Base-by-base conservation (phyloP, 192 early-diverging fungal species). In the Entomortierella parvispora region DNA sequence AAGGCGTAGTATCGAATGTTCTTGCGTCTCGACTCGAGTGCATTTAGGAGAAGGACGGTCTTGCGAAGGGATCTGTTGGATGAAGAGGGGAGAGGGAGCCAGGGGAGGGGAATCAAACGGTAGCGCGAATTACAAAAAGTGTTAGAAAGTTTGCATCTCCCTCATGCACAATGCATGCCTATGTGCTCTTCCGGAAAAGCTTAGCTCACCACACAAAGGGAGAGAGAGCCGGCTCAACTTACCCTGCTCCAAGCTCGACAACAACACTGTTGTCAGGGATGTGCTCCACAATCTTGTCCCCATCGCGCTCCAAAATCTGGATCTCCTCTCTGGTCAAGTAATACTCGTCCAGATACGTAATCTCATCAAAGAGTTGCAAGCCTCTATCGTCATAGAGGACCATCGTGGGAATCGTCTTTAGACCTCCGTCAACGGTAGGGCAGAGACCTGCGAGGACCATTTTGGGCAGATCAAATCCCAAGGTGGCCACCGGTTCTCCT, bases 241-340 rank as follows among this genome's bases (percentile, higher is more conserved):
- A 92, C 90, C 96, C 96, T 53, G 91, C 90, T 29, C 96, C 96
- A 2, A 98, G 86, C 71, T 98, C 96, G 48, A 98, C 86, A 33
- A 97, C 69, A 26, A 90, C 86, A 54, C 87, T 89, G 65, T 85
- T 89, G 46, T 93, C 84, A 1, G 84, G 79, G 15, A 94, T 87
- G 28, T 91, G 75, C 15, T 81, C 83, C 1, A 84, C 80, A 61
- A 98, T 86, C 43, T 88, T 84, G 33, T 86, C 81, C 6, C 82
- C 87, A 23, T 89, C 71, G 4, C 81, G 78, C 29, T 83, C 68
- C 48, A 98, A 81, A 57, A 98, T 90, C n/a, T 95, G 87, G 26
- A 91, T 90, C 77, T 98, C 96, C 44, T 92, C 90, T 43, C 89
- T 79, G 12, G 94, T 95, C 67, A 96, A 79, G 74, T 98, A 96